Evolutionary conservation across 2,329 filamentous ascomycete species (phyloP), one percentile per base, ranked within the genome.

Genomic region (Xylariomycetidae sp.): DNA sequence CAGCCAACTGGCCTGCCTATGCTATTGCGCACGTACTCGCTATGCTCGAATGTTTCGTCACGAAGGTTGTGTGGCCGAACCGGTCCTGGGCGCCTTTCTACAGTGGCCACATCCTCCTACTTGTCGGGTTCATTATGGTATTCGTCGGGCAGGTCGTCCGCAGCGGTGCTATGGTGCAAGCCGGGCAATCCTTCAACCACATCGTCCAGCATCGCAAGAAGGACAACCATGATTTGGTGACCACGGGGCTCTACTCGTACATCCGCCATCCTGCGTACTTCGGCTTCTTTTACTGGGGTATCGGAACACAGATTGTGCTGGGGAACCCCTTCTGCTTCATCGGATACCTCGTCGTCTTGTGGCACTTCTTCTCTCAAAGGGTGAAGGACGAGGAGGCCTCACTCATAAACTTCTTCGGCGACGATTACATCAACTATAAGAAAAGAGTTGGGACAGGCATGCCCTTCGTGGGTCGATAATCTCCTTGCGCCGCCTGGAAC

Each of bases 231-330:
- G 68, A 69, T 29, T 72, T 98, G n/a, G 85, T 98, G 3, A 94
- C 83, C 0, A 68, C 67, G 18, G 92, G 92, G 1, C 65, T 96
- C 20, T 98, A 96, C 58, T 65, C 67, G 6, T 58, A 73, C 27
- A 65, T 93, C 32, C 70, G 92, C 16, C 92, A 98, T 59, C 92
- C 92, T 10, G 84, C 83, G 38, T 98, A 98, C 62, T 95, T 96
- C 65, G 92, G 90, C 4, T 98, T 95, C 66, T 98, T 95, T 61
- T 96, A 88, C 79, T 98, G 90, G 90, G 87, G 85, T 0, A 54
- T 96, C n/a, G 92, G 92, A 5, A 95, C 89, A 10, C 92, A 98
- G 67, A 54, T 96, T 26, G 77, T 94, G 34, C 69, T 95, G 43
- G 90, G 90, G 13, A 98, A 98, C 60, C 62, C 74, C 7, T 45